Base-by-base conservation (phyloP, 2,329 filamentous ascomycete genomes). In the Sphaerulina musiva region DNA sequence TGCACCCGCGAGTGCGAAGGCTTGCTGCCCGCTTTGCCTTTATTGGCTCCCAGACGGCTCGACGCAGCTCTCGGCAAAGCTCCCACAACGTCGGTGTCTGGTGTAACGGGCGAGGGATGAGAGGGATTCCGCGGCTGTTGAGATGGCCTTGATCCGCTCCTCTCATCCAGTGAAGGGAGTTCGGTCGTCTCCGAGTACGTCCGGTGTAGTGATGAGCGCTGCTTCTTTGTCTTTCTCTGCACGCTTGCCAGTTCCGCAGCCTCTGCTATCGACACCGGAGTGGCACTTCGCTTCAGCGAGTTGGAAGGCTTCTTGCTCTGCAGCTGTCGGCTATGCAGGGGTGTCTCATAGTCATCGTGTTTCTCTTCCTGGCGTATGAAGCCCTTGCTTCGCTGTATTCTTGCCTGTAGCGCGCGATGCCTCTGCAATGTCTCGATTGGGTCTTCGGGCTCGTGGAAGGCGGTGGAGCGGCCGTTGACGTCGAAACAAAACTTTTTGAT, bases 401-500 rank as follows among this genome's bases (percentile, higher is more conserved):
- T 60, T 14, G 57, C 59, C 51, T 67, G 66, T 48, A 63, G 42
- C 42, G 65, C 60, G 14, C 64, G 62, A 46, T 66, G 62, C 45
- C 80, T 75, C 60, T 76, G 73, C 32, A 82, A 66, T 54, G 78
- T 76, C 53, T 76, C 70, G 26, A 73, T 69, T 17, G 79, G 73
- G 63, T 82, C 75, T 50, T 85, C 81, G 3, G 80, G 77, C 68
- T 86, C 84, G 53, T 79, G 75, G 58, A 86, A 85, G 36, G 78
- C 73, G n/a, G 82, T 78, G 6, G 80, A 74, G 54, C 77, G 75
- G 43, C 82, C 80, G 46, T 81, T 80, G 36, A 87, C 74, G 48
- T 85, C 82, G 63, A 95, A 91, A 40, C 81, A 84, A 67, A 97
- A 86, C 53, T 83, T 84, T 59, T 83, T 82, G 56, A 98, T 76